A percentile compares a stretch with the other conserved stretches of the same genome.
These are phyloP conservation scores for Thraustotheca clavata DNA, from an alignment of 352 stramenopile species.

Conservation along the genomic window DNA sequence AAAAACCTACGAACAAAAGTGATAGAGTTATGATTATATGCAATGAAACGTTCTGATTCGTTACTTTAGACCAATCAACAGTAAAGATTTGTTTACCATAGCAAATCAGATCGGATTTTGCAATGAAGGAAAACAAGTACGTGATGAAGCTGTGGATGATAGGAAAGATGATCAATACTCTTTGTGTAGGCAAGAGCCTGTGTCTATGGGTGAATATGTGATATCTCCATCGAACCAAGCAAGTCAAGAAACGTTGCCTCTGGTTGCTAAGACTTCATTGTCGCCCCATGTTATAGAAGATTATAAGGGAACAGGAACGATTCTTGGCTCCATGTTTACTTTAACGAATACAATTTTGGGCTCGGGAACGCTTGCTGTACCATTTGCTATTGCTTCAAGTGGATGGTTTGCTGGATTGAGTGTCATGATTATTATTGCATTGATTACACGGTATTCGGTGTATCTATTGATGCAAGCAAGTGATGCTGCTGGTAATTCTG, in stretches of 20 bases:
- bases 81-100: too few species aligned
- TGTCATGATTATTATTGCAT: constrained; percentile 61
- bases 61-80: too few species aligned
- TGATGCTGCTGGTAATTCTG: constrained; percentile 44
- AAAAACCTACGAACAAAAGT: too few species aligned
- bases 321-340: constrained; percentile 62
- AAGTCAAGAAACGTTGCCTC: constrained; percentile 29
- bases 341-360: constrained; percentile 71
- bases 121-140: too few species aligned
- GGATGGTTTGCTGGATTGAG: constrained; percentile 56
- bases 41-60: too few species aligned
- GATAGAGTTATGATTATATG: too few species aligned
- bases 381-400: constrained; percentile 61
- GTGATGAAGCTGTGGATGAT: too few species aligned
- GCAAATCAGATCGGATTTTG: too few species aligned
- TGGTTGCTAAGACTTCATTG: constrained; percentile 24
- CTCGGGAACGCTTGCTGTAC: constrained; percentile 59
- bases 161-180: too few species aligned
- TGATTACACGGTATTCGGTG: constrained; percentile 70
- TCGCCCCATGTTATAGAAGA: constrained; percentile 7
- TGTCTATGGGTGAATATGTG: constrained; percentile 81
- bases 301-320: constrained; percentile 26
- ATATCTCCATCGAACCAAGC: constrained; percentile 34
- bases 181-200: constrained; percentile 25
- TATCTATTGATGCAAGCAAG: constrained; percentile 54